A percentile compares a stretch with the other conserved stretches of the same genome.
Evolutionary conservation across 345 rosid genomes (phyloP).

Genomic region (Eucalyptus cloeziana): DNA sequence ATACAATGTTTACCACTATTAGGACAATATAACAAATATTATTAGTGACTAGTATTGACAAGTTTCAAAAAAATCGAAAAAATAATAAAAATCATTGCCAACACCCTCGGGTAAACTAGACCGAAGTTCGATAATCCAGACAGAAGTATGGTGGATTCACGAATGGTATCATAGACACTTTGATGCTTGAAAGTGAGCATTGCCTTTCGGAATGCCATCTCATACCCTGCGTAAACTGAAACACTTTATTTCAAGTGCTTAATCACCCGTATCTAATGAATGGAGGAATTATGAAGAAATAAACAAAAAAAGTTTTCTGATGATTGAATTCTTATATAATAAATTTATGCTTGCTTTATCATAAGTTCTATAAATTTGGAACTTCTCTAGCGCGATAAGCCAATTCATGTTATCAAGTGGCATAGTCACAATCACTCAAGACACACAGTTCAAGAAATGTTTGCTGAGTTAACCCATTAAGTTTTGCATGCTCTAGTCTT

Average conservation of each 20-base stretch:
- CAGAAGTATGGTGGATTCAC: conserved; percentile 42
- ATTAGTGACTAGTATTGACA: too few relatives aligned
- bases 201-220: conserved; percentile 38
- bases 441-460: conserved; percentile 92
- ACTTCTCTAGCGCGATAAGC: conserved; percentile 3
- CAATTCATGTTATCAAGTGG: conserved; percentile 89
- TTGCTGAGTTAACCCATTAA: conserved; percentile 57
- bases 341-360: conserved; percentile 33
- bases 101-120: too few relatives aligned
- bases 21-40: too few relatives aligned
- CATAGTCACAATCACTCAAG: conserved; percentile 85
- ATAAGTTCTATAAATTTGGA: conserved; percentile 47
- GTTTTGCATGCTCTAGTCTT: conserved; percentile 24
- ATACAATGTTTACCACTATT: too few relatives aligned
- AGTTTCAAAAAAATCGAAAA: too few relatives aligned
- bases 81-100: too few relatives aligned
- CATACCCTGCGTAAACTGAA: conserved; percentile 52
- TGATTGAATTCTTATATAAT: neutral
- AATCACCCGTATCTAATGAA: conserved; percentile 20
- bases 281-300: too few relatives aligned
- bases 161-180: conserved; percentile 61
- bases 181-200: conserved; percentile 81
- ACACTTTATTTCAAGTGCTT: conserved; percentile 78
- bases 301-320: accelerated
- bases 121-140: neutral